These are phyloP conservation scores for Zygosaccharomyces sapae DNA, from an alignment of 1,139 yeast genomes.

Conservation along the genomic window DNA sequence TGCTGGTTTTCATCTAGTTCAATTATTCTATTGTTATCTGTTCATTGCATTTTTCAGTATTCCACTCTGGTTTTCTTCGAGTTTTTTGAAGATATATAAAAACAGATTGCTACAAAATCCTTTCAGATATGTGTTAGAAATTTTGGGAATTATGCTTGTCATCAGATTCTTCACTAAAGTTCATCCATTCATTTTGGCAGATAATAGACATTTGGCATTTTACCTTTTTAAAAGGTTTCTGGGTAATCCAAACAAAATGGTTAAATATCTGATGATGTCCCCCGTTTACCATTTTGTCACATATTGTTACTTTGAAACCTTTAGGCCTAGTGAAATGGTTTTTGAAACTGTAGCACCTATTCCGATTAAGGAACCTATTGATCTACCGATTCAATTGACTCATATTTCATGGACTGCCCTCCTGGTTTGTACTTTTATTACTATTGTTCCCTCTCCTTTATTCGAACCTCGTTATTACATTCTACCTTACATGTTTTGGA, in stretches of 20 bases:
- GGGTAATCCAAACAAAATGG: constrained; percentile 40
- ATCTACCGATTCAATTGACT: constrained; percentile 40
- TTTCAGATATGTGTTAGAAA: constrained; percentile 32
- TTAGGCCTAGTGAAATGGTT: constrained; percentile 37
- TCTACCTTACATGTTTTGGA: constrained; percentile 71
- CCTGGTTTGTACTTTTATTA: constrained; percentile 50
- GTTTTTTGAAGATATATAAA: constrained; percentile 40
- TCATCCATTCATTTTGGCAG: constrained; percentile 90
- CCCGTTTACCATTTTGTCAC: constrained; percentile 72
- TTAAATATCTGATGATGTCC: constrained; percentile 41
- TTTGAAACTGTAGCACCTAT: constrained; percentile 37
- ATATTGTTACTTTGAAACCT: constrained; percentile 44
- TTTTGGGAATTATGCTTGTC: constrained; percentile 43
- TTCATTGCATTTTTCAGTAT: constrained; percentile 61
- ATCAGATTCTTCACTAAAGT: constrained; percentile 63
- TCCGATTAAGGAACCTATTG: constrained; percentile 36
- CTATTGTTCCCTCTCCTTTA: constrained; percentile 82
- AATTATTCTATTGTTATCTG: constrained; percentile 68
- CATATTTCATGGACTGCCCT: constrained; percentile 46
- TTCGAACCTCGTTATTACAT: constrained; percentile 93
- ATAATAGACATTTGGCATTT: constrained; percentile 89
- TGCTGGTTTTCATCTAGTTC: constrained; percentile 69
- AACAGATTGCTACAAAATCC: constrained; percentile 30
- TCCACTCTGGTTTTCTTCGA: constrained; percentile 60
- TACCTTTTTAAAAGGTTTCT: constrained; percentile 70